Percentiles rank a stretch among this genome's conserved stretches.
These are phyloP conservation scores for Mortierella sp. DNA, from an alignment of 371 early-diverging fungal species.

Conservation along the genomic window DNA sequence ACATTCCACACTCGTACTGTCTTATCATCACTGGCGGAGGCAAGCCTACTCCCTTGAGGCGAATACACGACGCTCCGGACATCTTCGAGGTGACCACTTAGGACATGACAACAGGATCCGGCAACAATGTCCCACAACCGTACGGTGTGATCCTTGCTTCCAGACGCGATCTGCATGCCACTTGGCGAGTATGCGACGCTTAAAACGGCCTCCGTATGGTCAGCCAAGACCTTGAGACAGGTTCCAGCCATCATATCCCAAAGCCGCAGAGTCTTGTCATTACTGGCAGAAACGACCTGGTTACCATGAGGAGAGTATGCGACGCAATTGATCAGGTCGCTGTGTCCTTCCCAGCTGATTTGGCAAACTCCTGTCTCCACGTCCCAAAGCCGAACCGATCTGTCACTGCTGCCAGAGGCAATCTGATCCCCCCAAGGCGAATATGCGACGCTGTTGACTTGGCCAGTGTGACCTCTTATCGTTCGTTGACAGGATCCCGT, in stretches of 20 bases:
- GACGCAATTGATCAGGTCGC: background rate
- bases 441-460: background rate
- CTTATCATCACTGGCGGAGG: too few relatives aligned
- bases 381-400: background rate
- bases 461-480: background rate
- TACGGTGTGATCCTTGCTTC: background rate
- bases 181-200: background rate
- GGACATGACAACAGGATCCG: too few relatives aligned
- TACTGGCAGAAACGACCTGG: slow-evolving; percentile 8
- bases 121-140: too few relatives aligned
- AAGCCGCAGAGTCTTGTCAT: background rate
- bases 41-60: too few relatives aligned
- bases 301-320: slow-evolving; percentile 4
- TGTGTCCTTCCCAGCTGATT: background rate
- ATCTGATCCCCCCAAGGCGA: background rate
- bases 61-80: too few relatives aligned
- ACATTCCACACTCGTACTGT: too few relatives aligned
- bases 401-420: background rate
- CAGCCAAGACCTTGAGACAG: background rate
- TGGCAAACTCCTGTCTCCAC: background rate
- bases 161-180: background rate
- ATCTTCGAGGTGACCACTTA: too few relatives aligned
- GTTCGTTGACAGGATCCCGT: slow-evolving; percentile 1
- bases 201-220: background rate
- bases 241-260: slow-evolving; percentile 3